Base-by-base conservation (phyloP, 2,329 filamentous ascomycete genomes). In the Calonectria multiphialidica region DNA sequence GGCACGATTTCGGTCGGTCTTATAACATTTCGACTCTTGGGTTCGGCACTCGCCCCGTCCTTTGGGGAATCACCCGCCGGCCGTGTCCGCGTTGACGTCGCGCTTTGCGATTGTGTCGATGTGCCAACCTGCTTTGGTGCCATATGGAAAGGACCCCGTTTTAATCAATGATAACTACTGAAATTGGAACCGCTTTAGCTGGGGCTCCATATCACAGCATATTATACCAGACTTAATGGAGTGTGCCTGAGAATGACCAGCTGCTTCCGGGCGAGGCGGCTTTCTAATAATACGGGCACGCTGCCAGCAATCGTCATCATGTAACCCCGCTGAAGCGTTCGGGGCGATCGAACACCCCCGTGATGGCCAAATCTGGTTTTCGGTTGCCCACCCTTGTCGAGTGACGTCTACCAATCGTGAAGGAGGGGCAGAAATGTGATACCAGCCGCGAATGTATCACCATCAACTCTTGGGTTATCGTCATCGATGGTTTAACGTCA, bases 341-440 rank as follows among this genome's bases (percentile, higher is more conserved):
- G n/a, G 73, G 75, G 57, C 61, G 45, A 75, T 76, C 42, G 53
- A 71, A 68, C 49, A 63, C 55, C 77, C 77, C 75, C 68, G 65
- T 70, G 77, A 73, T 49, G 67, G 70, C 67, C 65, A 79, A 79
- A 79, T 76, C 75, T 72, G 77, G 72, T 75, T 73, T 70, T 71
- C 30, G 44, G 62, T 42, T 44, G 45, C 47, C 37, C 45, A 77
- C 75, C 77, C 75, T 73, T 62, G 76, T 62, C 68, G 44, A 70
- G 77, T 79, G 77, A 79, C 77, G 77, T 79, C 77, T 77, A 62
- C 64, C 72, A 72, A 53, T 62, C 53, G 61, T 16, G 53, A 64
- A 33, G 65, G 61, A 66, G 37, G 53, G 55, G 44, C 33, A 10
- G 30, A 35, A 10, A n/a, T 28, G 53, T 13, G n/a, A 57, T 57